Evolutionary conservation across 495 filamentous ascomycete species (phyloP).

Genomic region (Hypoxylon fragiforme): DNA sequence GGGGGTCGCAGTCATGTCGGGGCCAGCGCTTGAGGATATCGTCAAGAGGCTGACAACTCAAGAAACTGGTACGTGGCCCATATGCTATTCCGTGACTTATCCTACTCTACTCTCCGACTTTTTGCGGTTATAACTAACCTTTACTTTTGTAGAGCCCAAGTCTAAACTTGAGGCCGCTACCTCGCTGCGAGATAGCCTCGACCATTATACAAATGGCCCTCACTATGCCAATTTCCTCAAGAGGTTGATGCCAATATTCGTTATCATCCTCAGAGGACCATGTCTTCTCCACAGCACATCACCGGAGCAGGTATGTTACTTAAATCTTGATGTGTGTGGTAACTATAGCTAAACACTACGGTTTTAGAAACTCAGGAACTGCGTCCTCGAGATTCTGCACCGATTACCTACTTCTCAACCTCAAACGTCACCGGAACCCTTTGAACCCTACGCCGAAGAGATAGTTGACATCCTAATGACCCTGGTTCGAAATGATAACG

Average conservation of each 20-base stretch:
- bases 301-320: slow-evolving; percentile 69
- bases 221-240: slow-evolving; percentile 77
- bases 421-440: slow-evolving; percentile 67
- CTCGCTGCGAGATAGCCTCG: slow-evolving; percentile 82
- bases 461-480: slow-evolving; percentile 88
- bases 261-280: slow-evolving; percentile 78
- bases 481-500: slow-evolving; percentile 87
- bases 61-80: slow-evolving; percentile 51
- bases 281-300: slow-evolving; percentile 90
- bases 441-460: slow-evolving; percentile 83
- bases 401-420: slow-evolving; percentile 72
- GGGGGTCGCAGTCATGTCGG: slow-evolving; percentile 53
- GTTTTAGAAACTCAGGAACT: slow-evolving; percentile 85
- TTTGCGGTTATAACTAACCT: slow-evolving; percentile 8
- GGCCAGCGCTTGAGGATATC: slow-evolving; percentile 55
- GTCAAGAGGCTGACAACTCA: slow-evolving; percentile 55
- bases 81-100: background rate
- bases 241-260: slow-evolving; percentile 87
- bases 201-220: slow-evolving; percentile 60
- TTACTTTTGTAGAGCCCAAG: slow-evolving; percentile 63
- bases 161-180: slow-evolving; percentile 74
- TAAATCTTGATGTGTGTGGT: background rate
- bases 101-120: background rate
- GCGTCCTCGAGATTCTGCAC: slow-evolving; percentile 91
- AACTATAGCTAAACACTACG: slow-evolving; percentile 27